These are phyloP conservation scores for Zasmidium angulare DNA, from an alignment of 2,329 filamentous ascomycete species.

Conservation along the genomic window DNA sequence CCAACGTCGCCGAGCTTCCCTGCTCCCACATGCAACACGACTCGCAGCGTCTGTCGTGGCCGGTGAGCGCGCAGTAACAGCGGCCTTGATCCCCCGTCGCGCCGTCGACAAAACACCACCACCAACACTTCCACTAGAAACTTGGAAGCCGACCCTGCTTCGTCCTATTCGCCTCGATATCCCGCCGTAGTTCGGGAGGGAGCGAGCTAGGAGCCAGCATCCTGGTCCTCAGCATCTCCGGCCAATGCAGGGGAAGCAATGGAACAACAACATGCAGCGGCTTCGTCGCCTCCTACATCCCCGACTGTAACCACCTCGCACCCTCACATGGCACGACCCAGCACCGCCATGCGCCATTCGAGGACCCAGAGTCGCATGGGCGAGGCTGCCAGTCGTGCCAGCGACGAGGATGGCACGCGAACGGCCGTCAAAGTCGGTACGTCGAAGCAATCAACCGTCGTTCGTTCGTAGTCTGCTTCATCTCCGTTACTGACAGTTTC, in stretches of 20 bases:
- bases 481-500: constrained; percentile 12
- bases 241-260: constrained; percentile 8
- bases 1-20: neutral
- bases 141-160: neutral
- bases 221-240: neutral
- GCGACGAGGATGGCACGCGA: constrained; percentile 21
- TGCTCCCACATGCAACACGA: constrained; percentile 1
- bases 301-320: neutral
- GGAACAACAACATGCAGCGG: neutral
- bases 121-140: neutral
- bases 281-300: neutral
- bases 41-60: neutral
- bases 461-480: neutral
- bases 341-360: constrained; percentile 10
- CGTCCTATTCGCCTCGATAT: neutral
- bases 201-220: too few species aligned
- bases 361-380: constrained; percentile 21
- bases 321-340: constrained; percentile 2
- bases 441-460: constrained; percentile 2
- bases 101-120: neutral
- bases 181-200: too few species aligned
- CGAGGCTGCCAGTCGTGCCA: constrained; percentile 17
- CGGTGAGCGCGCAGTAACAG: neutral
- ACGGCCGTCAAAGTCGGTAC: constrained; percentile 27
- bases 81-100: neutral